A percentile compares a stretch with the other conserved stretches of the same genome.
Evolutionary conservation across 2,329 filamentous ascomycete genomes (phyloP).

Genomic region (Elsinoe necatrix): DNA sequence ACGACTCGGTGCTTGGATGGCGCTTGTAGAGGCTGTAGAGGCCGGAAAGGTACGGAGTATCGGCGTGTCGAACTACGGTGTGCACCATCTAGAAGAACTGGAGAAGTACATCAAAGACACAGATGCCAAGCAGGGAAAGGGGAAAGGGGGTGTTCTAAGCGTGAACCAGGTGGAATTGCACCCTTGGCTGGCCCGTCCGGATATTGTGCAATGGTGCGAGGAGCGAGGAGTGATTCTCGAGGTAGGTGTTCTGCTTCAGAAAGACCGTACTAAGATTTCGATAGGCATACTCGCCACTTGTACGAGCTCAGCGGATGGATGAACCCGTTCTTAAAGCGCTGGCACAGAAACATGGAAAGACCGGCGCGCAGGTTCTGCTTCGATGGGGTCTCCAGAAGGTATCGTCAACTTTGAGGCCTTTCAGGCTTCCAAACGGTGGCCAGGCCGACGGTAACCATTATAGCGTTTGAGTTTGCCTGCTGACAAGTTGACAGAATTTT

Average conservation of each 20-base stretch:
- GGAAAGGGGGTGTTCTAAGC: slow-evolving; percentile 62
- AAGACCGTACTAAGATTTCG: not conserved
- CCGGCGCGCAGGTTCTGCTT: slow-evolving; percentile 49
- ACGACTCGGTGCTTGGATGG: slow-evolving; percentile 45
- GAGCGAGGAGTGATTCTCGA: slow-evolving; percentile 42
- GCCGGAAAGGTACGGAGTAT: slow-evolving; percentile 45
- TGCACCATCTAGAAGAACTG: slow-evolving; percentile 47
- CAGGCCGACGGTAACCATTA: not conserved
- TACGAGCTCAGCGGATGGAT: slow-evolving; percentile 40
- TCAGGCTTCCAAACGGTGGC: not conserved
- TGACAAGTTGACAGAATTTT: slow-evolving; percentile 39
- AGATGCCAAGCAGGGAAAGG: slow-evolving; percentile 53
- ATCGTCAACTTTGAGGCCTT: slow-evolving; percentile 8
- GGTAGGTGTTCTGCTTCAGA: slow-evolving; percentile 18
- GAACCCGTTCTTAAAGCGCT: slow-evolving; percentile 46
- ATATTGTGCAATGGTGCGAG: slow-evolving; percentile 70
- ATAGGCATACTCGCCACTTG: slow-evolving; percentile 40
- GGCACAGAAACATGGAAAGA: slow-evolving; percentile 50
- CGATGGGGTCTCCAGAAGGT: slow-evolving; percentile 55
- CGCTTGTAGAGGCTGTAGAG: slow-evolving; percentile 45
- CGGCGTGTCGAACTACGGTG: slow-evolving; percentile 48
- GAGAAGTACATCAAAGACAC: slow-evolving; percentile 50
- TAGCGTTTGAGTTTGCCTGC: not conserved
- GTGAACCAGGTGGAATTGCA: slow-evolving; percentile 88
- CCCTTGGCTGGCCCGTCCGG: slow-evolving; percentile 72